Base-by-base conservation (phyloP, 208 protist genomes). In the Leishmania tarentolae region DNA sequence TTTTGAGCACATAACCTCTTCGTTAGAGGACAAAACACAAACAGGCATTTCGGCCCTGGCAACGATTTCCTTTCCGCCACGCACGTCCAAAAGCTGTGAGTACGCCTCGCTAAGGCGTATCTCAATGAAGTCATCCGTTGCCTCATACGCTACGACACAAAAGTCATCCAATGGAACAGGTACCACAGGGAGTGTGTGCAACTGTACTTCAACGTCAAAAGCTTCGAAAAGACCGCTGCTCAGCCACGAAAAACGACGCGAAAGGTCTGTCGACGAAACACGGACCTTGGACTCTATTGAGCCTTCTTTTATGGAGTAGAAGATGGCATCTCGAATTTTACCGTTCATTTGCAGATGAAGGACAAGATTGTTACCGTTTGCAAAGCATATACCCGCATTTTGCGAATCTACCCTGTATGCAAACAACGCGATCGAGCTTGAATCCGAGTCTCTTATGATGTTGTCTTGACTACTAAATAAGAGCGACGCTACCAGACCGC, bases 241-340 rank as follows among this genome's bases (percentile, higher is more conserved):
- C 3, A 86, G 72, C 87, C 87, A 90, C 35, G 85, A 84, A 9
- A 91, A 76, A 31, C 83, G 65, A n/a, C 53, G 84, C 2, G 50
- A 66, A 35, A 87, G 75, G 11, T 87, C 83, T 0, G 46, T 76
- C 8, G 71, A 5, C 4, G 75, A 69, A 11, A 83, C 46, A 28
- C 83, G 83, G 13, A 80, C 21, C 57, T 83, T 83, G 0, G 78
- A 83, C 13, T 76, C 69, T 42, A 82, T 59, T 21, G 73, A 42
- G 3, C 50, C 50, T 19, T 82, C 74, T 28, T 73, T 42, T 6
- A 81, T 37, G 0, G 57, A 53, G 57, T 72, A 83, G 35, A 73
- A 53, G 4, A 87, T 61, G 0, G 79, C 79, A 44, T 83, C 83
- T 3, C 79, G 40, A 40, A 87, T 47, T 13, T 42, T 42, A 17